These are phyloP conservation scores for Cupressus sempervirens DNA, from an alignment of 75 land plant species.

Conservation along the genomic window DNA sequence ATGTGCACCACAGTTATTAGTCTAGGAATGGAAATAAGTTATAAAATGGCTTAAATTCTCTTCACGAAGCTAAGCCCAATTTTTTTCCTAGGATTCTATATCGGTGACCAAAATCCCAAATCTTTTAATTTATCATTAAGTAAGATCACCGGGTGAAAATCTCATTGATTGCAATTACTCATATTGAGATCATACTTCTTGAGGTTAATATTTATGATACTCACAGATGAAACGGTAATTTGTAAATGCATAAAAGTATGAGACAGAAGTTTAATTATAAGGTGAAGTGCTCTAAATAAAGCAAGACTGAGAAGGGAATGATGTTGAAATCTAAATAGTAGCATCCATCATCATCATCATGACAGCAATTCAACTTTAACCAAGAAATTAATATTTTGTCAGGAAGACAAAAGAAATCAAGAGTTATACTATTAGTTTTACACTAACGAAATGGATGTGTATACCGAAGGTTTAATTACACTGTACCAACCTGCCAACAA, in stretches of 20 bases:
- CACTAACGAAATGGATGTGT: not conserved
- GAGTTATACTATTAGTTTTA: not conserved
- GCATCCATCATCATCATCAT: not conserved
- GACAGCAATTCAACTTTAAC: not conserved
- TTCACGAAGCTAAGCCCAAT: not conserved
- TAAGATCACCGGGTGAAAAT: not conserved
- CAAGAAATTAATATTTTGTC: not conserved
- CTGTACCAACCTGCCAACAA: conserved; percentile 4
- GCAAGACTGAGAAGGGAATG: not conserved
- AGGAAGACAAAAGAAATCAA: not conserved
- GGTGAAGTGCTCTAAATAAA: not conserved
- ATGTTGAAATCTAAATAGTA: not conserved
- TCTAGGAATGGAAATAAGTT: not conserved
- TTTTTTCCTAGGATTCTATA: not conserved
- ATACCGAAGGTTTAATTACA: not conserved
- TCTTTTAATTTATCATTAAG: not conserved
- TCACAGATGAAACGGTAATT: not conserved
- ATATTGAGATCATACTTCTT: not conserved
- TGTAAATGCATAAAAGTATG: not conserved
- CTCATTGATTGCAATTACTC: not conserved
- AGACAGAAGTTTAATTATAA: not conserved
- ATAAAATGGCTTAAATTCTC: not conserved
- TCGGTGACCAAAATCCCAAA: not conserved
- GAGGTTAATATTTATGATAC: not conserved
- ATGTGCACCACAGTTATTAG: not conserved